Base-by-base conservation (phyloP, 2,329 filamentous ascomycete genomes). In the Epichloe bromicola region DNA sequence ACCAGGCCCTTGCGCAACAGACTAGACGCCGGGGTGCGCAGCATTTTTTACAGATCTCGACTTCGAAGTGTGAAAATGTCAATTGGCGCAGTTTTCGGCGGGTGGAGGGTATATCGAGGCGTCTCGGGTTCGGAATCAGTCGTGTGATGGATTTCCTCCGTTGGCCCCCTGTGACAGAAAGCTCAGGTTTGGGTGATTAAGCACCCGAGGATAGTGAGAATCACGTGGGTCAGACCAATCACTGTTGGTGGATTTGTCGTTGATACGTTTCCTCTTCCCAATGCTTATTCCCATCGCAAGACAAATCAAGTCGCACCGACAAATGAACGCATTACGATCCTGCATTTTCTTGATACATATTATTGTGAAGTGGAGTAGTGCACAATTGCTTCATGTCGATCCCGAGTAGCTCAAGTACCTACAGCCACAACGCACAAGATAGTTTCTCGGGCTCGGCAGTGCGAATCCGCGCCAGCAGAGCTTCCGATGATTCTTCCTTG, bases 1-100 rank as follows among this genome's bases (percentile, higher is more conserved):
- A 65, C 68, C 62, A 69, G 61, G 64, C 64, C 63, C 66, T 70
- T 68, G 69, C 75, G 76, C 69, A 78, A 70, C 65, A 76, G 65
- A 59, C 71, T 72, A 58, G 74, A 70, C 60, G 73, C 70, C 58
- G 71, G 67, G 61, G 74, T 73, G 68, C 76, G 76, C 68, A 79
- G 70, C 76, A 79, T 79, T 58, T 63, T 63, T 71, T 62, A 54
- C 53, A 55, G 55, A 47, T 49, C 42, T 53, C 50, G 55, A 53
- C 48, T 56, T 53, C 50, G 52, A 53, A 50, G 53, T 51, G 55
- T 49, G 34, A 40, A 51, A 48, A 53, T 55, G 60, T 62, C 64
- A 67, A 69, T 70, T 68, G 67, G 55, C 55, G 58, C 59, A 54
- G 58, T 54, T 56, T 52, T 54, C 47, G 52, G 50, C 49, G 53